Evolutionary conservation across 495 filamentous ascomycete genomes (phyloP).

Genomic region (Xanthoparmelia taractica): DNA sequence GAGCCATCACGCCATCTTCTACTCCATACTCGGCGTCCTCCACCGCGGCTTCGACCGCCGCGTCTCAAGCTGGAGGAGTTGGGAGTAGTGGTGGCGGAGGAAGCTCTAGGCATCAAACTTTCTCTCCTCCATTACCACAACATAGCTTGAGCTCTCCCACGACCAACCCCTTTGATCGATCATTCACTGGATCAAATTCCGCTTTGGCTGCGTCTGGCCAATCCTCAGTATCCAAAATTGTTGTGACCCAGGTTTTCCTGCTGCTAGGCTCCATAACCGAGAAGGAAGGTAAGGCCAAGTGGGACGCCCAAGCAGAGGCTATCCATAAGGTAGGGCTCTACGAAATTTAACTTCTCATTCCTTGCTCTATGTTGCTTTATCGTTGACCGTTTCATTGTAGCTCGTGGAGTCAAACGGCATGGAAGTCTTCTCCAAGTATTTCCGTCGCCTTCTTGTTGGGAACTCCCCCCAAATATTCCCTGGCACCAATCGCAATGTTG

Average conservation of each 20-base stretch:
- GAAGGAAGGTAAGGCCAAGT: slow-evolving; percentile 82
- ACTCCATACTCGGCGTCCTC: slow-evolving; percentile 55
- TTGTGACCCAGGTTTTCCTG: slow-evolving; percentile 88
- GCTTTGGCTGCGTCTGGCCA: slow-evolving; percentile 34
- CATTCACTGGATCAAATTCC: slow-evolving; percentile 31
- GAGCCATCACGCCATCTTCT: slow-evolving; percentile 54
- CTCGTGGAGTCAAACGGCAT: slow-evolving; percentile 92
- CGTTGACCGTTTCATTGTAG: slow-evolving; percentile 36
- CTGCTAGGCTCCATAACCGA: slow-evolving; percentile 90
- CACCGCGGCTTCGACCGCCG: slow-evolving; percentile 45
- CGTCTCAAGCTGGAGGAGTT: slow-evolving; percentile 46
- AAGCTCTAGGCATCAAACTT: slow-evolving; percentile 50
- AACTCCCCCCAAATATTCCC: slow-evolving; percentile 86
- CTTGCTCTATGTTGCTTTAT: neutral
- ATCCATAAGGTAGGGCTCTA: slow-evolving; percentile 67
- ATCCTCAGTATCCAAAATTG: slow-evolving; percentile 66
- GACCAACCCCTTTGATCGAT: slow-evolving; percentile 47
- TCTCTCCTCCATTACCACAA: slow-evolving; percentile 56
- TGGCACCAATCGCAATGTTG: slow-evolving; percentile 56
- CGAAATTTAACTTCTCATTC: neutral
- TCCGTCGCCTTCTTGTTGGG: slow-evolving; percentile 73
- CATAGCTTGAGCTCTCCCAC: slow-evolving; percentile 56
- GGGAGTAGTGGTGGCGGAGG: slow-evolving; percentile 51
- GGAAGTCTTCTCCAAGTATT: slow-evolving; percentile 91
- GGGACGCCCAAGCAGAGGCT: slow-evolving; percentile 84